Base-by-base conservation (phyloP, 176 grass and related monocot genomes). In the Alloteropsis semialata region DNA sequence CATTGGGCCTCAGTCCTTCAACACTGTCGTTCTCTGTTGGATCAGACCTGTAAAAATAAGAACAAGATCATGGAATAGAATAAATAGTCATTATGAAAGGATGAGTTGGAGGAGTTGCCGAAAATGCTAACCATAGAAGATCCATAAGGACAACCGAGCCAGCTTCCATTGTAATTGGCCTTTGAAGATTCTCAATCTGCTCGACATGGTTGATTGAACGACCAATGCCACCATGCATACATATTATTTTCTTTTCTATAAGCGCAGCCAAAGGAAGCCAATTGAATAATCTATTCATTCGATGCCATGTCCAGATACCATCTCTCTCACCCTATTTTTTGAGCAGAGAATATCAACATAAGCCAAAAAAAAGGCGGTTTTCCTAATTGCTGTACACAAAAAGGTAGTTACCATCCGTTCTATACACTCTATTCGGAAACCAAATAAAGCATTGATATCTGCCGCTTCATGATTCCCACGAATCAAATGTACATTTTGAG, bases 221-320 rank as follows among this genome's bases (percentile, higher is more conserved):
- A 74, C 97, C 97, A 42, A 99, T 99, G 76, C 97, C 97, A 85
- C 97, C 97, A 87, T 99, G 97, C 97, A 99, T 99, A 80, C 97
- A 99, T 53, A 99, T 96, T 27, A 99, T 99, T 92, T 99, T 99
- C 87, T 99, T 99, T 75, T 99, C 97, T 66, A 99, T 99, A 65
- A 95, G 82, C 0, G 96, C 97, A 82, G 97, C 93, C 86, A 99
- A 90, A 85, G 97, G 93, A 75, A 99, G 91, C 97, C 97, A 99
- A 74, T 99, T 99, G 81, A 99, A 99, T 70, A 99, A 50, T 44
- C 91, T 94, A 88, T 99, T 99, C 87, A 99, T 92, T 27, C 97
- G 93, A 62, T 99, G 97, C 97, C 97, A 99, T 61, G 82, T 82
- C 97, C 97, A 99, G 49, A 99, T 99, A 75, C 97, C 97, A 90